Evolutionary conservation across 495 filamentous ascomycete species (phyloP), one percentile per base, ranked within the genome.

Genomic region (Tetracladium setigerum): DNA sequence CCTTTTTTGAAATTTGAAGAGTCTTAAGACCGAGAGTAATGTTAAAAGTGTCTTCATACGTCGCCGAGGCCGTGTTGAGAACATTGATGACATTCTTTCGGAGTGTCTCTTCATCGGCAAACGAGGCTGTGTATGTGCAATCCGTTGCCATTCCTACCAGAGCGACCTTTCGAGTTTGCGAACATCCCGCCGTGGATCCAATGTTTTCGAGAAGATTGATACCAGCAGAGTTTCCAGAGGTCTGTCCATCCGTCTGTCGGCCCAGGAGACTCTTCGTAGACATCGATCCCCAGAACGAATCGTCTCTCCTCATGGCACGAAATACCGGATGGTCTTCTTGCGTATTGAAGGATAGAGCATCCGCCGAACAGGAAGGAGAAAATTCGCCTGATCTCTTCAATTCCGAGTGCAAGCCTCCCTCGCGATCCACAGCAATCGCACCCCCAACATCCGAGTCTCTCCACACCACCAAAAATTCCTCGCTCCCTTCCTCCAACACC

Each of bases 41-140:
- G 57, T 95, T 95, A 74, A 97, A 97, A 2, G 84, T 83, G 44
- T 70, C 76, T 64, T 97, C 91, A 55, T 85, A 97, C 2, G 95
- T 62, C 48, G 72, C 76, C 5, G 90, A 95, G 13, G 90, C 90
- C n/a, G 79, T 71, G 68, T 94, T 95, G 49, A 97, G 81, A 58
- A 84, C 72, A 39, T 70, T 75, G 62, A 97, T 89, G 43, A 97
- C 69, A 62, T 88, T 91, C 31, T 73, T 40, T 36, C 75, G 71
- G 1, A 82, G 76, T 4, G 71, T 65, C 13, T 79, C 72, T 15
- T 74, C 71, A n/a, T 67, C 70, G 18, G 71, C 67, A 58, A 95
- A 94, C 13, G 72, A 67, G 1, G 66, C 67, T 44, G 79, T 86
- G 59, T 95, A 95, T 10, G 76, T 78, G 68, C 90, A 97, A 62